Conservation (phyloP, 208 protist genomes). For the Leishmania tarentolae region DNA sequence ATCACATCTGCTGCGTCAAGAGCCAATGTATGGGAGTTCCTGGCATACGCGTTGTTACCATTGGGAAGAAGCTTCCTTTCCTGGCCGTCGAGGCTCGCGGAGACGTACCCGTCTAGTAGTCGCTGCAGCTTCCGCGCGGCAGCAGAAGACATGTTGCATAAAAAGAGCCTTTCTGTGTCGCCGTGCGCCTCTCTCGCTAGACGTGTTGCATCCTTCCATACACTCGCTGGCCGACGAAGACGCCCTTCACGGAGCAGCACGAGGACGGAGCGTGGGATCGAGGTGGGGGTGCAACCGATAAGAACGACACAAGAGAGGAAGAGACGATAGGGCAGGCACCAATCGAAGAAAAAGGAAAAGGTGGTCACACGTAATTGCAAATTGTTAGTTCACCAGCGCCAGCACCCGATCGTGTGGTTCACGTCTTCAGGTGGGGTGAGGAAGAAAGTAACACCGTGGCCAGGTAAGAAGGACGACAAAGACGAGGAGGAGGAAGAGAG, state of each 20-base stretch:
- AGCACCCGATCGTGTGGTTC: not conserved
- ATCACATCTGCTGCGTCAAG: slow-evolving; percentile 47
- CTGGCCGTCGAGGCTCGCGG: slow-evolving; percentile 9
- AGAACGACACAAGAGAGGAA: not conserved
- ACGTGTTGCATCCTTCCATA: not conserved
- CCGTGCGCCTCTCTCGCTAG: not conserved
- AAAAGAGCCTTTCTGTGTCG: not conserved
- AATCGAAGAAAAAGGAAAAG: not conserved
- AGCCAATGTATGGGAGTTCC: slow-evolving; percentile 39
- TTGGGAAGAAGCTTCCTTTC: slow-evolving; percentile 28
- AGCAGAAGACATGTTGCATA: slow-evolving; percentile 8
- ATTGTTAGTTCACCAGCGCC: not conserved
- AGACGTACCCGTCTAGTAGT: slow-evolving; percentile 34
- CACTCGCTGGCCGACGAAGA: not conserved
- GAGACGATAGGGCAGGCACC: not conserved
- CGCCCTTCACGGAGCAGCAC: not conserved
- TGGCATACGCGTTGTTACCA: slow-evolving; percentile 13
- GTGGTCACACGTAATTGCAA: not conserved
- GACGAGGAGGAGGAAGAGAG: not conserved
- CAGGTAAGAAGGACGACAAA: not conserved
- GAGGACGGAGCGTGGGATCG: not conserved
- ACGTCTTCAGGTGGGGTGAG: not conserved
- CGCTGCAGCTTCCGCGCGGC: slow-evolving; percentile 31
- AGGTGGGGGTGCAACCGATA: not conserved
- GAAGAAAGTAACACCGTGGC: not conserved